Conservation (phyloP, 805 yeast genomes). For the Soucietia sequanensis region DNA sequence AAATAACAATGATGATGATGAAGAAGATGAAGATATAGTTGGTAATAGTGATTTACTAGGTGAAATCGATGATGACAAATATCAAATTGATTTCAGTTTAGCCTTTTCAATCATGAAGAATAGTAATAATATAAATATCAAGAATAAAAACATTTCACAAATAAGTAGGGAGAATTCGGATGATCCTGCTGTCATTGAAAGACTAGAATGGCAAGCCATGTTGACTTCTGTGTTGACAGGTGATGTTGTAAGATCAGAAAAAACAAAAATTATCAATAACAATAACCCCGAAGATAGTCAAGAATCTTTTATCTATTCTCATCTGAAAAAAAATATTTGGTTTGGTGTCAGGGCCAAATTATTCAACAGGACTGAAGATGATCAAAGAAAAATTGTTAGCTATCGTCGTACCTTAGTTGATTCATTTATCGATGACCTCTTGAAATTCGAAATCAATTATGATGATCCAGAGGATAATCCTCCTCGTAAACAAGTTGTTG, state of each 20-base stretch:
- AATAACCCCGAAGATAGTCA: conserved; percentile 33
- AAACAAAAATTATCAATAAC: conserved; percentile 66
- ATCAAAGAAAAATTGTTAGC: conserved; percentile 68
- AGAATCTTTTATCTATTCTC: conserved; percentile 51
- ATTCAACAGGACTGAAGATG: conserved; percentile 75
- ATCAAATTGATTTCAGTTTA: conserved; percentile 47
- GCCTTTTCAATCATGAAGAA: conserved; percentile 36
- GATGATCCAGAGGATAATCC: conserved; percentile 26
- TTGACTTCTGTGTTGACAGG: conserved; percentile 87
- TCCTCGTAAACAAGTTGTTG: conserved; percentile 49
- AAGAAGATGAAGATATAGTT: conserved; percentile 17
- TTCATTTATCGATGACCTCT: conserved; percentile 64
- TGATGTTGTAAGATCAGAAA: conserved; percentile 89
- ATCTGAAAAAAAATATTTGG: conserved; percentile 78
- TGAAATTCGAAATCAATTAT: conserved; percentile 58
- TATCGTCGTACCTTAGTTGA: conserved; percentile 73
- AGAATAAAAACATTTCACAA: conserved; percentile 30
- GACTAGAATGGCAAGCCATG: conserved; percentile 97
- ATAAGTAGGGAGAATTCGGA: conserved; percentile 38
- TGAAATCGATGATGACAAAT: conserved; percentile 42
- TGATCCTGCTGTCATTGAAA: conserved; percentile 58
- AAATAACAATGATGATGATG: conserved; percentile 23
- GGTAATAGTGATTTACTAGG: conserved; percentile 31
- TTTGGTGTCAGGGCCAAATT: conserved; percentile 80
- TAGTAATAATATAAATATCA: conserved; percentile 28